Evolutionary conservation across 2,329 filamentous ascomycete species (phyloP).

Genomic region (Fusarium pilosicola): DNA sequence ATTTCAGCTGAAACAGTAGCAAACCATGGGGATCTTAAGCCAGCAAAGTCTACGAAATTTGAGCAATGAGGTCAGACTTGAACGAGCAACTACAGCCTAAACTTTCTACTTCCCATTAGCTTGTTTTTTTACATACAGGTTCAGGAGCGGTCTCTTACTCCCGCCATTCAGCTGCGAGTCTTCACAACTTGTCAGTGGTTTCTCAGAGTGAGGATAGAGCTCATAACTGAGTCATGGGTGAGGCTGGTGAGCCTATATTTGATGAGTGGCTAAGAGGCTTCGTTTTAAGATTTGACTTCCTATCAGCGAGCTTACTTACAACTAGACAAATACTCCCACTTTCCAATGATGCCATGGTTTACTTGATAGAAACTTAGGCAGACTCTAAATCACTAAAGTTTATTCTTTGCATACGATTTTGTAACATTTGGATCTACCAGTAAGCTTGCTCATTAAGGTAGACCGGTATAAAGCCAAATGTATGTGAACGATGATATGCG

Average conservation of each 20-base stretch:
- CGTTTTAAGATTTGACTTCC: too few species aligned
- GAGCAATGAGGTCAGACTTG: too few species aligned
- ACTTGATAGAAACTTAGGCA: too few species aligned
- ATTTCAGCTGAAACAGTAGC: neutral
- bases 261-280: neutral
- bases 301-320: neutral
- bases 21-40: too few species aligned
- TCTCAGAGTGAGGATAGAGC: too few species aligned
- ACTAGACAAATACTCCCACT: neutral
- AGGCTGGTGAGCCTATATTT: neutral
- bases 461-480: neutral
- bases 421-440: accelerated
- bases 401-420: accelerated
- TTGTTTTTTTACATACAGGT: neutral
- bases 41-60: accelerated
- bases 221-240: accelerated
- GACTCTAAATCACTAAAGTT: neutral
- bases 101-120: too few species aligned
- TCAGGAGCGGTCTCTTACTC: neutral
- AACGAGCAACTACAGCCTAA: neutral
- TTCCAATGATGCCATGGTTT: neutral
- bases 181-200: too few species aligned
- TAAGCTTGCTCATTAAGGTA: neutral
- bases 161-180: too few species aligned
- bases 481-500: neutral